phyloP scores from a whole-genome alignment of 2,329 filamentous ascomycete genomes.

The Botrytis galanthina region DNA sequence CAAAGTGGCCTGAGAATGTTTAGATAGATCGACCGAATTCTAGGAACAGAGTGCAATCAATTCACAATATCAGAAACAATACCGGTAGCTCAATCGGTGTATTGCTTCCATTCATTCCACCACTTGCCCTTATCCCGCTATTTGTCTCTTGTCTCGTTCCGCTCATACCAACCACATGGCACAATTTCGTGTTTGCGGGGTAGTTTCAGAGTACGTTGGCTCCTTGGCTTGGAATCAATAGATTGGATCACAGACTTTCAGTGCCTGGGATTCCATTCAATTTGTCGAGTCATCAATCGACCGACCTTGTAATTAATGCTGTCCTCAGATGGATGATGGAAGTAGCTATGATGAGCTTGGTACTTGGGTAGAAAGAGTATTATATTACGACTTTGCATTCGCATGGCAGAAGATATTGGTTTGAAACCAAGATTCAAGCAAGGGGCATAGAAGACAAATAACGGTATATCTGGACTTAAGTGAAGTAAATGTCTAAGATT shows the following conservation, averaged over 20 bases:
- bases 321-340: too few relatives aligned
- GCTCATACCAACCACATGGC: neutral
- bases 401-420: neutral
- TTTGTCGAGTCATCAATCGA: too few relatives aligned
- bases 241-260: neutral
- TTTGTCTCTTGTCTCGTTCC: neutral
- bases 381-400: too few relatives aligned
- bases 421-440: neutral
- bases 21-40: neutral
- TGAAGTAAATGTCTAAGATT: neutral
- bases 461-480: neutral
- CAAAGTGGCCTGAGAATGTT: too few relatives aligned
- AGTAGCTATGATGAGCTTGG: too few relatives aligned
- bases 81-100: neutral
- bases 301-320: too few relatives aligned
- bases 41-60: neutral
- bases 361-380: too few relatives aligned
- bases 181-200: neutral
- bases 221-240: neutral
- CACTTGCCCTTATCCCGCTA: neutral
- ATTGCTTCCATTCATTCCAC: neutral
- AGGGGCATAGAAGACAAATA: neutral
- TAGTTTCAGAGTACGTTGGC: neutral
- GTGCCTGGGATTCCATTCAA: neutral
- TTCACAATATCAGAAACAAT: neutral